Conservation (phyloP, 2,329 filamentous ascomycete genomes). For the Tolypocladium tropicale region DNA sequence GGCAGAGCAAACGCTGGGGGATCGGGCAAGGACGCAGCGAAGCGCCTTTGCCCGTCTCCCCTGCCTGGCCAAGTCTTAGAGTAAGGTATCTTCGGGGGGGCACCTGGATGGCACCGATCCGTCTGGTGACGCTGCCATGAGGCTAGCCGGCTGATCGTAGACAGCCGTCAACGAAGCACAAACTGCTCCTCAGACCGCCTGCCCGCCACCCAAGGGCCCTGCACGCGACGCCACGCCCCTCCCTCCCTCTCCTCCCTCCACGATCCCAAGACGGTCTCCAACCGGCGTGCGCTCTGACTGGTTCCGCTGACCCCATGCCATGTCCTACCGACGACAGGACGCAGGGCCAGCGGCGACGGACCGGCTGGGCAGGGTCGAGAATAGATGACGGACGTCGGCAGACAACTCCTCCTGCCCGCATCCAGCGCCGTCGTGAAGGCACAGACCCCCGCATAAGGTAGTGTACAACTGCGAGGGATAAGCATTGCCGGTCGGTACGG, state of each 20-base stretch:
- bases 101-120: not conserved
- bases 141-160: not conserved
- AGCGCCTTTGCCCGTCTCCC: not conserved
- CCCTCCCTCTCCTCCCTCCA: not conserved
- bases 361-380: not conserved
- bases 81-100: not conserved
- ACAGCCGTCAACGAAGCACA: not conserved
- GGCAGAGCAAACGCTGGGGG: not conserved
- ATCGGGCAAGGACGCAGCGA: not conserved
- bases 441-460: not conserved
- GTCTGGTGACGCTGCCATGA: not conserved
- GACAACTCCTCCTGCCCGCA: not conserved
- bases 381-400: not conserved
- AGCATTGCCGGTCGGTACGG: not conserved
- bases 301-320: not conserved
- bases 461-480: not conserved
- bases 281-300: not conserved
- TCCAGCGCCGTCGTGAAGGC: not conserved
- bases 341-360: not conserved
- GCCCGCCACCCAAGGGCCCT: not conserved
- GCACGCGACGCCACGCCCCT: not conserved
- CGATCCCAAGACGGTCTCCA: not conserved
- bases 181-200: not conserved
- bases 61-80: not conserved
- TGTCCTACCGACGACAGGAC: not conserved